phyloP scores from a whole-genome alignment of 2,329 filamentous ascomycete genomes.

The Aspergillus flavus region DNA sequence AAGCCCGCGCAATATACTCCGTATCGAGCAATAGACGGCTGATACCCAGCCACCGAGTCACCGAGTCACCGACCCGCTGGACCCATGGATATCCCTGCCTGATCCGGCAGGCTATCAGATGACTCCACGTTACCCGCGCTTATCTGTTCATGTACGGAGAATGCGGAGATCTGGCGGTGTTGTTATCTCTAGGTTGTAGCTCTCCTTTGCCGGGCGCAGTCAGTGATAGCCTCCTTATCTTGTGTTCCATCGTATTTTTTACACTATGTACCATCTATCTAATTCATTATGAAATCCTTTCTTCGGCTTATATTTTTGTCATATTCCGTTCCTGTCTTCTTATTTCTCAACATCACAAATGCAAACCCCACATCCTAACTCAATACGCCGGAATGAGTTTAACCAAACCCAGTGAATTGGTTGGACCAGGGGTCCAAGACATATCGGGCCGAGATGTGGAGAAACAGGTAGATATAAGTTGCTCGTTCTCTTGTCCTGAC shows the following conservation, averaged over 20 bases:
- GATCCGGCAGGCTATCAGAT: background rate
- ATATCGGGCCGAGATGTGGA: conserved; percentile 28
- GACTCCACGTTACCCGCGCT: background rate
- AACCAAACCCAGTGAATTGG: background rate
- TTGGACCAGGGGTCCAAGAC: background rate
- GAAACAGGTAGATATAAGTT: conserved; percentile 30
- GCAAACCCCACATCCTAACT: background rate
- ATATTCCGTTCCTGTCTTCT: background rate
- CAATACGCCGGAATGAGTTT: background rate
- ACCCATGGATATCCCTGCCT: background rate
- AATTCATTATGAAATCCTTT: background rate
- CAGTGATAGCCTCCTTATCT: background rate
- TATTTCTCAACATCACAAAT: too few species aligned
- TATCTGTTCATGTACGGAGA: background rate
- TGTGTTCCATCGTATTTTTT: background rate
- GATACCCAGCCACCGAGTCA: background rate
- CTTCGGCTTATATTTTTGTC: background rate
- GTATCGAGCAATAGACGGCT: background rate
- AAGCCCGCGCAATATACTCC: background rate
- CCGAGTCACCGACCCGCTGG: too few species aligned
- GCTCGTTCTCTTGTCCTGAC: conserved; percentile 4
- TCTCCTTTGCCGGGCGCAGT: background rate
- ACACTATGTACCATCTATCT: background rate
- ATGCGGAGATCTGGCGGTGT: background rate
- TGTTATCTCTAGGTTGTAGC: background rate